Base-by-base conservation (phyloP, 768 basidiomycete genomes). In the Leccinum truebloodii region DNA sequence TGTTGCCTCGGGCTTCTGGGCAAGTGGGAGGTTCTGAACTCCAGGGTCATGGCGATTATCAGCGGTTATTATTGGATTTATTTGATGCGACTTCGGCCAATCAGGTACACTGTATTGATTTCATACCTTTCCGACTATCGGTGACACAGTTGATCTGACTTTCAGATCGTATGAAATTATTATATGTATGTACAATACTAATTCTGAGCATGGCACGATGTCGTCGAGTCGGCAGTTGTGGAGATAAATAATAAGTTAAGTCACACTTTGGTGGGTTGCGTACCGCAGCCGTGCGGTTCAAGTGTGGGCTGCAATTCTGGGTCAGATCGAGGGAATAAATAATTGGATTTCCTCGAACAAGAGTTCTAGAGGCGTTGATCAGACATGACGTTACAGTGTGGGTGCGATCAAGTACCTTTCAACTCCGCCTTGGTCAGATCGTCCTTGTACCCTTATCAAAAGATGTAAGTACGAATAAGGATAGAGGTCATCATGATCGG, bases 271-370 rank as follows among this genome's bases (percentile, higher is more conserved):
- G 41, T 20, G 18, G 48, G 41, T 20, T 14, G 46, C 18, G 9
- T n/a, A 14, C 30, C 6, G 39, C 39, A 18, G 34, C 10, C 9
- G n/a, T 24, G 20, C 22, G n/a, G 26, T 32, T 37, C 41, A 50
- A 14, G 50, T 39, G 22, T 52, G 41, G 24, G 12, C 14, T 16
- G 10, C 12, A 32, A 26, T 50, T 35, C 49, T 52, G 16, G 30
- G 52, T 77, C 75, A 87, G 67, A 90, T 85, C 52, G 83, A 78
- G 13, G 90, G 86, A 59, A 79, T 76, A 71, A 95, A 92, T 13
- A 85, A 85, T 66, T 88, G 80, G 62, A 95, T 90, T 77, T 96
- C 93, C 53, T 90, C 87, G 70, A 87, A 95, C 28, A 94, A 79
- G 54, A 94, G 81, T 69, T 89, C 86, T 78, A 64, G 34, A 55